Conservation (phyloP, 176 grass and related monocot species). For the Pharus latifolius region DNA sequence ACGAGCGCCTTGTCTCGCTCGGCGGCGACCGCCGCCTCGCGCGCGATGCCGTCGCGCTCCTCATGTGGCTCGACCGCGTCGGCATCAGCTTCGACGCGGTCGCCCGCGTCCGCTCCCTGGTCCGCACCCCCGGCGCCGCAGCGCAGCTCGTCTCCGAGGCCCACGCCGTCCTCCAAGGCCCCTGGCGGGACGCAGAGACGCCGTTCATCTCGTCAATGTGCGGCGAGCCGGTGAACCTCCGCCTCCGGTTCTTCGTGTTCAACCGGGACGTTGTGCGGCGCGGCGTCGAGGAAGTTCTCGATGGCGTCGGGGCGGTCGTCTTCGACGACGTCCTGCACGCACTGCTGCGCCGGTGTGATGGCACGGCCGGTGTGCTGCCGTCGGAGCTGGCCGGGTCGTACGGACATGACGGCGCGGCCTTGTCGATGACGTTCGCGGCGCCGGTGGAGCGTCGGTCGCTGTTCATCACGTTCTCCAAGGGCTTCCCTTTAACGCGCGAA, state of each 20-base stretch:
- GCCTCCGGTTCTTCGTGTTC: conserved; percentile 28
- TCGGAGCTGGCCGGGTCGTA: conserved; percentile 22
- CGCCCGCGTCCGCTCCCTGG: background rate
- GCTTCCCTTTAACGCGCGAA: conserved; percentile 47
- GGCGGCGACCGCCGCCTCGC: conserved; percentile 17
- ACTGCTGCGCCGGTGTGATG: conserved; percentile 32
- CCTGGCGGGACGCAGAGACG: background rate
- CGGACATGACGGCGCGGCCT: background rate
- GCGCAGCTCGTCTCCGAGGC: conserved; percentile 38
- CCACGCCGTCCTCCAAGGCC: conserved; percentile 26
- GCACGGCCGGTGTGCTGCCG: background rate
- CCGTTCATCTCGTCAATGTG: conserved; percentile 18
- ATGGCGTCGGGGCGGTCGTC: conserved; percentile 36
- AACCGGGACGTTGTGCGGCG: conserved; percentile 9
- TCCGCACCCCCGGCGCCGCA: conserved; percentile 1
- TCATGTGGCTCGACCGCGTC: conserved; percentile 60
- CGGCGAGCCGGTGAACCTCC: background rate
- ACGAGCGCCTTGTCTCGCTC: conserved; percentile 35
- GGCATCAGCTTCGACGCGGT: conserved; percentile 32
- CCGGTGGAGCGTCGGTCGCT: conserved; percentile 35
- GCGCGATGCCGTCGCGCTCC: conserved; percentile 54
- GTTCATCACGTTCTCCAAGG: conserved; percentile 84
- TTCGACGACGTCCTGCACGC: conserved; percentile 51
- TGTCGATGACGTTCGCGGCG: background rate
- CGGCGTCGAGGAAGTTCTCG: conserved; percentile 22